A percentile compares a stretch with the other conserved stretches of the same genome.
Evolutionary conservation across 2,329 filamentous ascomycete genomes (phyloP).

Genomic region (Beauveria pseudobassiana): DNA sequence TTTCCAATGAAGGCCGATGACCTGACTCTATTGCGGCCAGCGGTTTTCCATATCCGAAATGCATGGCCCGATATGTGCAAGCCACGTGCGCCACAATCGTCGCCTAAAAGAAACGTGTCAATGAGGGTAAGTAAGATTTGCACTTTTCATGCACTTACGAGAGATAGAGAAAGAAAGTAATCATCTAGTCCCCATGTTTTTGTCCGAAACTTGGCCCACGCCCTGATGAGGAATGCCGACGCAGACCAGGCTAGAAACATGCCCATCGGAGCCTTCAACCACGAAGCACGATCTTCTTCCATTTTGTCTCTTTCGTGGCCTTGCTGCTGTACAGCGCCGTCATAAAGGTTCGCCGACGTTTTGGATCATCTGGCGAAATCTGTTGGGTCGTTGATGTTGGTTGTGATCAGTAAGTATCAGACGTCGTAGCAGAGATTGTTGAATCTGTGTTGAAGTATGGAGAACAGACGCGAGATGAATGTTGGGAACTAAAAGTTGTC

Average conservation of each 20-base stretch:
- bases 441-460: no score
- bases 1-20: not conserved
- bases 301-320: not conserved
- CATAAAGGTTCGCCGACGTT: not conserved
- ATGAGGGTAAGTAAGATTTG: no score
- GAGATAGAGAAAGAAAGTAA: slow-evolving; percentile 4
- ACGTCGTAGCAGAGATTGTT: not conserved
- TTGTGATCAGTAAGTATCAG: not conserved
- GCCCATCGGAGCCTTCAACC: slow-evolving; percentile 13
- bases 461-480: no score
- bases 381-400: not conserved
- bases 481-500: no score
- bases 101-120: not conserved
- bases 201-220: slow-evolving; percentile 13
- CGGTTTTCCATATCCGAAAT: slow-evolving; percentile 3
- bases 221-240: slow-evolving; percentile 9
- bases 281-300: slow-evolving; percentile 11
- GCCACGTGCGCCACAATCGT: not conserved
- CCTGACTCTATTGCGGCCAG: not conserved
- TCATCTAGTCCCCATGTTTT: slow-evolving; percentile 14
- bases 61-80: not conserved
- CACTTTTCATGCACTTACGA: not conserved
- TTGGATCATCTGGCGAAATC: not conserved
- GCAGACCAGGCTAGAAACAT: slow-evolving; percentile 14
- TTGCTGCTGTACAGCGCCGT: not conserved